Evolutionary conservation across 2,329 filamentous ascomycete genomes (phyloP).

Genomic region (Madurella mycetomatis): DNA sequence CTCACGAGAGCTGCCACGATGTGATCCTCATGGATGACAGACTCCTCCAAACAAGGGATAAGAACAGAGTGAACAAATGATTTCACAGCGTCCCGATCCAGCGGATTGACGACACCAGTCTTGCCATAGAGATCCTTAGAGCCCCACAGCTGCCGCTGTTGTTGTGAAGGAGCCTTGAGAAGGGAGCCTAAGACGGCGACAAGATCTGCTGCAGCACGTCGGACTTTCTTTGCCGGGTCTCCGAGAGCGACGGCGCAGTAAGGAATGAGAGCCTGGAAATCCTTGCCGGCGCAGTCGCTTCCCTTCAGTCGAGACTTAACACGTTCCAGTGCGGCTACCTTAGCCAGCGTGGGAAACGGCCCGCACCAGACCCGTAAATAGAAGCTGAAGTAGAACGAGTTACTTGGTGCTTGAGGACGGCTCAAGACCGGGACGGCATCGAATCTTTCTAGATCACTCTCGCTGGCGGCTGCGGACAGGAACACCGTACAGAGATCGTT

Average conservation of each 20-base stretch:
- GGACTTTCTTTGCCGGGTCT: conserved; percentile 71
- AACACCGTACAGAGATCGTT: conserved; percentile 57
- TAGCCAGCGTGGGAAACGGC: conserved; percentile 62
- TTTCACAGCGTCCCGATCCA: conserved; percentile 53
- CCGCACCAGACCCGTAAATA: conserved; percentile 72
- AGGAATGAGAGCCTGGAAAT: conserved; percentile 78
- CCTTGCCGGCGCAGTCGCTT: conserved; percentile 46
- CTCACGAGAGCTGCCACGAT: conserved; percentile 60
- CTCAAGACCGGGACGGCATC: conserved; percentile 52
- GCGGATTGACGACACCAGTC: conserved; percentile 49
- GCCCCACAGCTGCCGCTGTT: conserved; percentile 48
- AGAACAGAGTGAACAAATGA: conserved; percentile 63
- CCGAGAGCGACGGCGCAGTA: conserved; percentile 71
- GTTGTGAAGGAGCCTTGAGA: conserved; percentile 34
- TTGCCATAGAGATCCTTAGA: conserved; percentile 61
- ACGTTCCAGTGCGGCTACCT: conserved; percentile 64
- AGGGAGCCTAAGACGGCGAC: conserved; percentile 51
- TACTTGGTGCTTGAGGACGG: conserved; percentile 50
- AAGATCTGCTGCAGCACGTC: conserved; percentile 68
- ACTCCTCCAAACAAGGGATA: conserved; percentile 78
- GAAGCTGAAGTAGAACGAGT: conserved; percentile 69
- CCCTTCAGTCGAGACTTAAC: conserved; percentile 54
- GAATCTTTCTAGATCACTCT: conserved; percentile 45
- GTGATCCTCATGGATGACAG: conserved; percentile 71
- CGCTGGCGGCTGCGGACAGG: conserved; percentile 47